Base-by-base conservation (phyloP, 306 rosid genomes). In the Canavalia gladiata region DNA sequence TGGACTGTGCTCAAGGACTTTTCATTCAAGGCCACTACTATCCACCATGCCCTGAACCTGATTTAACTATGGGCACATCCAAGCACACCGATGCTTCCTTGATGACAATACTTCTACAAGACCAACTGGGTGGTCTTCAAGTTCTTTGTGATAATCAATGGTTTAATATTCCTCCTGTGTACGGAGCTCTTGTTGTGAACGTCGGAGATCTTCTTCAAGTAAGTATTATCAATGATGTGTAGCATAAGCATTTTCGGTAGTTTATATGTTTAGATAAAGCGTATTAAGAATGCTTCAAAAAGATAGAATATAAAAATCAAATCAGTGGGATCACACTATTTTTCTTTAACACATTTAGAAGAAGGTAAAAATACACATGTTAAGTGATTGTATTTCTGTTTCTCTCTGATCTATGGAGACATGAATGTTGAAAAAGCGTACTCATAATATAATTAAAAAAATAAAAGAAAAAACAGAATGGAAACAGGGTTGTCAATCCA, bases 21-120 rank as follows among this genome's bases (percentile, higher is more conserved):
- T 25, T 18, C 41, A 7, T 77, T 45, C 18, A 64, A 5, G 85
- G 91, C 10, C 91, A 87, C 41, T 90, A 88, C 74, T 88, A 84
- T 72, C 88, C 86, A 6, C 58, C 83, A 45, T 89, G 93, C 55
- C 91, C 89, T 8, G 81, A 87, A 41, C 90, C 90, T 41, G 87
- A 90, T 10, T 29, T 90, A 37, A 82, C 91, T 39, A 2, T 90
- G 52, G 88, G 88, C 28, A 31, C 83, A 0, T 7, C 76, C 34
- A 83, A 80, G 31, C 93, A 90, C 52, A 51, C 90, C 2, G 87
- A 90, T 57, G 1, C 0, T 13, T 41, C 8, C 68, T 84, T 87
- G 73, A 41, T 87, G 31, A 86, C 86, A 1, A 37, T 90, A 18
- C 73, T 90, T 81, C 75, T 87, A 5, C 90, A 90, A 69, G 91